These are phyloP conservation scores for Neurospora sp. DNA, from an alignment of 495 filamentous ascomycete genomes.

Conservation along the genomic window DNA sequence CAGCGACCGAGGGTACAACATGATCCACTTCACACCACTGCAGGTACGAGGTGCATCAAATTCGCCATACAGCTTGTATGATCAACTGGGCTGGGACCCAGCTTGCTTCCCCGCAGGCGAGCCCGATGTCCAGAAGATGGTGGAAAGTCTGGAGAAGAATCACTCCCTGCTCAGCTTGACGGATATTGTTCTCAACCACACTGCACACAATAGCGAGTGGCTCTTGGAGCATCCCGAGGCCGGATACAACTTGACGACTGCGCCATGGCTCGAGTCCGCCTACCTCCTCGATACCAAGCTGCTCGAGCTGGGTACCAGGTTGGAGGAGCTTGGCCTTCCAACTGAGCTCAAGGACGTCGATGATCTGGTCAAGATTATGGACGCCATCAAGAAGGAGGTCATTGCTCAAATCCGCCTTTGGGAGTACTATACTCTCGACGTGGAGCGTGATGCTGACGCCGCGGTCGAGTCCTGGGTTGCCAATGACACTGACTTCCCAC, in stretches of 20 bases:
- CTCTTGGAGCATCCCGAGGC: slow-evolving; percentile 89
- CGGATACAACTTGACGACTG: slow-evolving; percentile 88
- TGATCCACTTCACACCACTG: slow-evolving; percentile 96
- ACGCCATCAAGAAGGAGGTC: slow-evolving; percentile 68
- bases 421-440: slow-evolving; percentile 85
- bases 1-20: slow-evolving; percentile 85
- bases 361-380: slow-evolving; percentile 77
- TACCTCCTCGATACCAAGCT: slow-evolving; percentile 79
- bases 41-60: slow-evolving; percentile 83
- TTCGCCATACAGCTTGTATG: slow-evolving; percentile 92
- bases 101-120: slow-evolving; percentile 78
- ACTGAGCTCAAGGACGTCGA: slow-evolving; percentile 57
- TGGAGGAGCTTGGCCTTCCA: slow-evolving; percentile 59
- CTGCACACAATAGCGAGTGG: slow-evolving; percentile 92
- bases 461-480: slow-evolving; percentile 62
- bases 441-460: slow-evolving; percentile 58
- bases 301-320: slow-evolving; percentile 60
- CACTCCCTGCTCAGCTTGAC: slow-evolving; percentile 81
- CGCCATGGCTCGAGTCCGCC: slow-evolving; percentile 85
- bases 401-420: slow-evolving; percentile 70
- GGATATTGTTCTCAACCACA: slow-evolving; percentile 98
- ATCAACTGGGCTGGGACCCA: slow-evolving; percentile 82
- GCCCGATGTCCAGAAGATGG: slow-evolving; percentile 65
- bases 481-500: slow-evolving; percentile 39
- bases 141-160: slow-evolving; percentile 73